phyloP scores from a whole-genome alignment of 116 monocot genomes.

The Posidonia oceanica region DNA sequence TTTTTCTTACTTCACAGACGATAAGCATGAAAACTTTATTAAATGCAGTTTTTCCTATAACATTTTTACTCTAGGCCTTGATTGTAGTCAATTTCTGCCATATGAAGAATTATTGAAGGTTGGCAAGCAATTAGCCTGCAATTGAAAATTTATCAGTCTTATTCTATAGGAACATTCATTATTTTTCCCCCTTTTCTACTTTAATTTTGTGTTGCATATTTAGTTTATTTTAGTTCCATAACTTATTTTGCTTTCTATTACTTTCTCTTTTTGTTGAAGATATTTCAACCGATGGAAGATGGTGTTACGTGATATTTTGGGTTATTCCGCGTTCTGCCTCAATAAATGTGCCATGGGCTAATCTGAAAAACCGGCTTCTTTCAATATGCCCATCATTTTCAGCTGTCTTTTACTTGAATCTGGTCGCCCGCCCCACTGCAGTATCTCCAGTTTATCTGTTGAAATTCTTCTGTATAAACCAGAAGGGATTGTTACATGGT shows the following conservation, averaged over 20 bases:
- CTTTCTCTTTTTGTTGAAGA: slow-evolving; percentile 18
- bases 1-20: no score
- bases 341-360: slow-evolving; percentile 50
- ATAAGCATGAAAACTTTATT: no score
- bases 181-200: not conserved
- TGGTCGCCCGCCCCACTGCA: slow-evolving; percentile 20
- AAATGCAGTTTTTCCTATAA: no score
- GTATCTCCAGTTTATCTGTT: slow-evolving; percentile 49
- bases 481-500: slow-evolving; percentile 87
- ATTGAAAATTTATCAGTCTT: not conserved
- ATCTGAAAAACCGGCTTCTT: slow-evolving; percentile 58
- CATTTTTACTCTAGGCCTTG: not conserved
- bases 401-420: slow-evolving; percentile 38
- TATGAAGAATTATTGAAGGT: not conserved
- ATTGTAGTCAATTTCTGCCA: not conserved
- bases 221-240: not conserved
- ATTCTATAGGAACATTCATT: not conserved
- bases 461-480: slow-evolving; percentile 68
- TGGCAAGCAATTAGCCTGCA: not conserved
- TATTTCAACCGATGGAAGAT: slow-evolving; percentile 82
- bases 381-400: slow-evolving; percentile 50
- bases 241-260: slow-evolving; percentile 1
- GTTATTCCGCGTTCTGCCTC: slow-evolving; percentile 51
- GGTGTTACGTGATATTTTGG: slow-evolving; percentile 88
- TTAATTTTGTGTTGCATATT: not conserved